Base-by-base conservation (phyloP, 441 rosid species). In the Populus hybrid region DNA sequence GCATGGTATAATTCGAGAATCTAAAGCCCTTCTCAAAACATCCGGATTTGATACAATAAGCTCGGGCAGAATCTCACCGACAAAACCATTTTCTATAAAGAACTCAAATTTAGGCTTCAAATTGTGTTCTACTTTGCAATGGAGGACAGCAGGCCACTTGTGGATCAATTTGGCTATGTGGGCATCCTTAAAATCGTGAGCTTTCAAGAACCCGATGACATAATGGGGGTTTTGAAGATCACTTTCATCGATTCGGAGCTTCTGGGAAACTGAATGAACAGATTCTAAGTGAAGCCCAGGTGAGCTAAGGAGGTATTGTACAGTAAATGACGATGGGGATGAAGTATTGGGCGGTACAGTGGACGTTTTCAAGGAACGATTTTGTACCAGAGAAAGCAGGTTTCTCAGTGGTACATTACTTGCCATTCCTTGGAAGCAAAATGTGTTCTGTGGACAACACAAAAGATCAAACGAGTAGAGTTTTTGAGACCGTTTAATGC, bases 61-160 rank as follows among this genome's bases (percentile, higher is more conserved):
- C 70, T 71, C 32, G 21, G 75, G 69, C n/a, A 80, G 73, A 75
- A 67, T 72, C 70, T 80, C 10, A 67, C 76, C 82, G 19, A 26
- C 73, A 67, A 76, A 80, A 6, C 82, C 69, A 35, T 53, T 35
- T 2, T 76, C 36, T 2, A 26, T 42, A 7, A 75, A 35, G 69
- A 46, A 75, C 53, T 75, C 72, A 28, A 80, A 26, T 57, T 80
- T 75, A 2, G 70, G 73, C 42, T 67, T 66, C 2, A 75, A 36
- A 75, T 57, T 71, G 34, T 5, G 5, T 26, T 75, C 19, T 6
- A 32, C 53, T 32, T 8, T 71, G 82, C 73, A 23, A 1, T 12
- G 19, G 42, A 75, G 79, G 23, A 67, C 14, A 38, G 0, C 8
- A 16, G 76, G 76, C 19, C 19, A 7, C 65, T 67, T 71, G 67